These are phyloP conservation scores for Fragaria ananassa DNA, from an alignment of 306 rosid genomes.

Conservation along the genomic window DNA sequence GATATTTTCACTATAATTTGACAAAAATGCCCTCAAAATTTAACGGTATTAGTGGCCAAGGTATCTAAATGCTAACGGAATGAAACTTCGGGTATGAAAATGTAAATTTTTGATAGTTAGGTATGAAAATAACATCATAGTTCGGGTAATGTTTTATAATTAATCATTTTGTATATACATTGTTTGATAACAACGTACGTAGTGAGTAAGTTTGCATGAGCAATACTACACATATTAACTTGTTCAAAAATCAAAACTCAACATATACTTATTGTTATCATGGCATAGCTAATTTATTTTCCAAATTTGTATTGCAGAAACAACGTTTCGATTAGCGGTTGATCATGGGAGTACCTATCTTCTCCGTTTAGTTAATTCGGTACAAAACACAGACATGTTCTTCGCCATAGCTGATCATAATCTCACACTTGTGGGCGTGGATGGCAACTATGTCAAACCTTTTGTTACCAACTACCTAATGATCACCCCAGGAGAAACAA, in stretches of 20 bases:
- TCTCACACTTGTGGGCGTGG: constrained; percentile 44
- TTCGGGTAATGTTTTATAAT: too few species aligned
- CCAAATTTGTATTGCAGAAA: constrained; percentile 8
- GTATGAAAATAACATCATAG: too few species aligned
- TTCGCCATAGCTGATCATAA: constrained; percentile 44
- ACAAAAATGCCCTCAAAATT: too few species aligned
- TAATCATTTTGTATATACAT: neutral
- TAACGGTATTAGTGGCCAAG: too few species aligned
- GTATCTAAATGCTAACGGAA: too few species aligned
- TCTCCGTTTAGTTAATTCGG: constrained; percentile 44
- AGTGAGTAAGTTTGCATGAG: too few species aligned
- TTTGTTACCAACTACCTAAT: constrained; percentile 28
- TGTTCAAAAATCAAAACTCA: neutral
- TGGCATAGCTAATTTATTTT: neutral
- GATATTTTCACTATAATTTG: too few species aligned
- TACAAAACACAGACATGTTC: constrained; percentile 36
- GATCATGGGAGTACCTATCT: constrained; percentile 40
- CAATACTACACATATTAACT: neutral
- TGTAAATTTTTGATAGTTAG: too few species aligned
- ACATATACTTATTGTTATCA: neutral
- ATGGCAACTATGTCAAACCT: constrained; percentile 40
- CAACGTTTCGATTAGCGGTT: constrained; percentile 35
- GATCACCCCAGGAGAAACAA: constrained; percentile 52
- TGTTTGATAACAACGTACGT: neutral
- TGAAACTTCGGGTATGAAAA: too few species aligned